Evolutionary conservation across 192 early-diverging fungal species (phyloP), one percentile per base, ranked within the genome.

Genomic region (Podila verticillata): DNA sequence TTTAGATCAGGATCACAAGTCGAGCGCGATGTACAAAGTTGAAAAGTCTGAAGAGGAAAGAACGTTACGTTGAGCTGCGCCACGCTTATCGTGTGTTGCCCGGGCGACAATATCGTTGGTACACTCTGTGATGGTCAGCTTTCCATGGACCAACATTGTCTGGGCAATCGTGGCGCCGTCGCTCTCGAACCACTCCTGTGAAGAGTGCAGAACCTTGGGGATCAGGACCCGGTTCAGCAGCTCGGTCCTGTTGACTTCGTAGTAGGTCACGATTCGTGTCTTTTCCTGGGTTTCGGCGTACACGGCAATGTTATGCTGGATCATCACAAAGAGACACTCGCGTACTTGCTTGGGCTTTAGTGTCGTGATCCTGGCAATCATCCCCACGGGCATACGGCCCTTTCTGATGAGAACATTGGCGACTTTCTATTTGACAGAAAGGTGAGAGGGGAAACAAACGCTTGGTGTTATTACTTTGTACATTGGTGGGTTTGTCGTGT

Each of bases 291-390:
- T 54, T 69, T 92, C 91, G 7, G 93, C 90, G 72, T 92, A 95
- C 9, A 89, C 90, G 13, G 83, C 91, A 4, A 95, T 61, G 72
- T 90, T 87, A 82, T 98, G 96, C 80, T 98, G 96, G 51, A 98
- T 93, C 62, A 98, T 84, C 4, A 96, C 87, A 17, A 93, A 88
- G 22, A 98, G 84, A 30, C 85, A 84, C 77, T 96, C 94, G 26
- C 92, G 89, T 10, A 94, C 89, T 29, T 90, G 85, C 36, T 72
- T 70, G 8, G 80, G 61, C 3, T 83, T 67, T 7, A 93, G 74
- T 19, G 84, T 65, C 12, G 89, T 86, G 28, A 84, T 67, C n/a
- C 74, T 83, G 9, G 85, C 75, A 24, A 96, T 70, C 47, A 73
- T 60, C 3, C 57, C 62, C 19, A 96, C 84, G 1, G 91, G 73